Conservation (phyloP, 371 early-diverging fungal species). For the Dentiscutata heterogama region DNA sequence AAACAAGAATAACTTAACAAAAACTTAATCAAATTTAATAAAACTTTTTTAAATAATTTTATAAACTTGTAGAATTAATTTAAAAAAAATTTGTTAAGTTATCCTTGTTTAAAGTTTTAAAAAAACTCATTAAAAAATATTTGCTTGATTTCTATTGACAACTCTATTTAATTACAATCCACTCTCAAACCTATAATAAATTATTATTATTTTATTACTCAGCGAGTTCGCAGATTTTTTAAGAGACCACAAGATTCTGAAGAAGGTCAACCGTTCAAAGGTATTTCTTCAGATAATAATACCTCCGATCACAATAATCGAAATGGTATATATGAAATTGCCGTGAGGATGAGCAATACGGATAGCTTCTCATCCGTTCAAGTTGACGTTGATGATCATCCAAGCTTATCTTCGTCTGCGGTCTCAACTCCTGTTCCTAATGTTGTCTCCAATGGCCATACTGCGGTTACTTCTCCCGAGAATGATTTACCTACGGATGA, state of each 20-base stretch:
- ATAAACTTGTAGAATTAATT: too few relatives aligned
- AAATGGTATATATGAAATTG: slow-evolving; percentile 25
- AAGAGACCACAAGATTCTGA: slow-evolving; percentile 1
- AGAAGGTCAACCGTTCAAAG: not conserved
- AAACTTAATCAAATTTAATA: too few relatives aligned
- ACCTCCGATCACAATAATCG: not conserved
- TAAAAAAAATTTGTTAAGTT: too few relatives aligned
- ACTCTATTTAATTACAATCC: not conserved
- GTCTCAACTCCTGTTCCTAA: not conserved
- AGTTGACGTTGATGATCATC: slow-evolving; percentile 11
- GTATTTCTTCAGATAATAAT: not conserved
- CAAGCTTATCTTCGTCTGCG: slow-evolving; percentile 11
- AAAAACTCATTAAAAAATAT: too few relatives aligned
- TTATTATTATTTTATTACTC: not conserved
- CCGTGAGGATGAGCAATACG: not conserved
- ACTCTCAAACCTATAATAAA: not conserved
- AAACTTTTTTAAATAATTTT: too few relatives aligned
- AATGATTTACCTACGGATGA: not conserved
- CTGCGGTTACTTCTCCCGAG: not conserved
- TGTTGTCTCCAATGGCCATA: slow-evolving; percentile 16
- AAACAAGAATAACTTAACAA: too few relatives aligned
- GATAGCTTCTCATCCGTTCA: slow-evolving; percentile 17
- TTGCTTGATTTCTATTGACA: too few relatives aligned
- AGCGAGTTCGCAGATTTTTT: slow-evolving; percentile 22
- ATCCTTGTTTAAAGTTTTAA: too few relatives aligned